phyloP scores from a whole-genome alignment of 2,329 filamentous ascomycete species.

The Xylaria sp. region DNA sequence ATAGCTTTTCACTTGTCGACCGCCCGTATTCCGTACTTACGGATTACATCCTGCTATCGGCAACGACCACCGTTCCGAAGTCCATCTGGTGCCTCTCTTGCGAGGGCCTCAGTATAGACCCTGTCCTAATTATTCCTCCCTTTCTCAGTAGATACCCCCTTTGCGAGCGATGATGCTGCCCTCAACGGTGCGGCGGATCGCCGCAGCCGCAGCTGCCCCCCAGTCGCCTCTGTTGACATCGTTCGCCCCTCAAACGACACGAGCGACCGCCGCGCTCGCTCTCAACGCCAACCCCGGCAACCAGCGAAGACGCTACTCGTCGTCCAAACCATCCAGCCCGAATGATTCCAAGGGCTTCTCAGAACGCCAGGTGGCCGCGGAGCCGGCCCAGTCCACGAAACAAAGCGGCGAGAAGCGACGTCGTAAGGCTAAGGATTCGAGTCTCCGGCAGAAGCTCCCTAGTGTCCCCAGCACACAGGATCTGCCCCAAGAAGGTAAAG shows the following conservation, averaged over 20 bases:
- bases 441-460: conserved; percentile 55
- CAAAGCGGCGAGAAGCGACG: conserved; percentile 52
- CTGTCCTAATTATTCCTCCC: not conserved
- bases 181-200: conserved; percentile 51
- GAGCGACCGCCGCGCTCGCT: conserved; percentile 34
- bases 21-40: not conserved
- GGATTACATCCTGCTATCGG: conserved; percentile 8
- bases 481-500: conserved; percentile 60
- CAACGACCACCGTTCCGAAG: conserved; percentile 6
- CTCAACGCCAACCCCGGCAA: conserved; percentile 39
- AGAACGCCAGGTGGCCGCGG: conserved; percentile 44
- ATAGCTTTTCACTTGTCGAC: conserved; percentile 14
- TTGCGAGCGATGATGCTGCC: conserved; percentile 43
- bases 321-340: conserved; percentile 58
- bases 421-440: conserved; percentile 52
- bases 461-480: conserved; percentile 71
- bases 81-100: not conserved
- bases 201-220: conserved; percentile 42
- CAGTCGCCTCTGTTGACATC: conserved; percentile 41
- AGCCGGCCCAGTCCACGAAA: conserved; percentile 39
- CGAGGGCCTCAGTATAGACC: not conserved
- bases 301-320: conserved; percentile 51
- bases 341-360: conserved; percentile 51
- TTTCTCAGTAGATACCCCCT: not conserved
- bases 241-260: conserved; percentile 39